Percentiles rank a stretch among this genome's conserved stretches.
phyloP scores from a whole-genome alignment of 208 protist species.

The Crithidia brevicula region DNA sequence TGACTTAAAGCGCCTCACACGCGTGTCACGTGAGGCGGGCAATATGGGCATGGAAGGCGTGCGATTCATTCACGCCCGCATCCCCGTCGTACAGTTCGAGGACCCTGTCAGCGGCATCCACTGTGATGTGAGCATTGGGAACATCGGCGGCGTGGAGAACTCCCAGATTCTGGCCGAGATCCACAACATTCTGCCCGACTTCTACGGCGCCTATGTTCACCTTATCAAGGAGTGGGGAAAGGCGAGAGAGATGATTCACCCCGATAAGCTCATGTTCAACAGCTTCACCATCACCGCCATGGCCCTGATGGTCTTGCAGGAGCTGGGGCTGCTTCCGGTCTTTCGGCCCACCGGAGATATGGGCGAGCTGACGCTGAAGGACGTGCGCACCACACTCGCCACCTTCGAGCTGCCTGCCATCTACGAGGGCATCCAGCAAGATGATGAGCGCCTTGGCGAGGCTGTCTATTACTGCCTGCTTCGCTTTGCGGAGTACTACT shows the following conservation, averaged over 20 bases:
- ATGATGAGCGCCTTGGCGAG: conserved; percentile 87
- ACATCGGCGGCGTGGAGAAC: conserved; percentile 87
- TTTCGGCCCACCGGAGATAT: conserved; percentile 74
- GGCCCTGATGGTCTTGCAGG: conserved; percentile 91
- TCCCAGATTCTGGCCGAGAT: conserved; percentile 81
- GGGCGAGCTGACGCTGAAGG: conserved; percentile 74
- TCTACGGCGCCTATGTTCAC: conserved; percentile 88
- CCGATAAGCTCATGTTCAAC: conserved; percentile 86
- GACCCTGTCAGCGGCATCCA: conserved; percentile 75
- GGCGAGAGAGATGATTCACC: conserved; percentile 78
- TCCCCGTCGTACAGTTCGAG: conserved; percentile 88
- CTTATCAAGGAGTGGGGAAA: conserved; percentile 90
- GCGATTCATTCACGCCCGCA: conserved; percentile 74
- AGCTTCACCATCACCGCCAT: conserved; percentile 92
- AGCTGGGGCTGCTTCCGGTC: conserved; percentile 83
- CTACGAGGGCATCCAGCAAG: conserved; percentile 74
- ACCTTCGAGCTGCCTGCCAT: conserved; percentile 68
- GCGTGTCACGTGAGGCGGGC: conserved; percentile 76
- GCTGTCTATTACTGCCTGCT: conserved; percentile 84
- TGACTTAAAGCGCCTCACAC: conserved; percentile 68
- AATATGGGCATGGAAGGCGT: conserved; percentile 84
- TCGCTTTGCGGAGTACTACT: conserved; percentile 90
- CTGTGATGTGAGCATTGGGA: conserved; percentile 90
- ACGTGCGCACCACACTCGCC: conserved; percentile 51
- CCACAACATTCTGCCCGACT: conserved; percentile 75